Evolutionary conservation across 1,284 basidiomycete genomes (phyloP).

Genomic region (Sanguinoderma infundibulare): DNA sequence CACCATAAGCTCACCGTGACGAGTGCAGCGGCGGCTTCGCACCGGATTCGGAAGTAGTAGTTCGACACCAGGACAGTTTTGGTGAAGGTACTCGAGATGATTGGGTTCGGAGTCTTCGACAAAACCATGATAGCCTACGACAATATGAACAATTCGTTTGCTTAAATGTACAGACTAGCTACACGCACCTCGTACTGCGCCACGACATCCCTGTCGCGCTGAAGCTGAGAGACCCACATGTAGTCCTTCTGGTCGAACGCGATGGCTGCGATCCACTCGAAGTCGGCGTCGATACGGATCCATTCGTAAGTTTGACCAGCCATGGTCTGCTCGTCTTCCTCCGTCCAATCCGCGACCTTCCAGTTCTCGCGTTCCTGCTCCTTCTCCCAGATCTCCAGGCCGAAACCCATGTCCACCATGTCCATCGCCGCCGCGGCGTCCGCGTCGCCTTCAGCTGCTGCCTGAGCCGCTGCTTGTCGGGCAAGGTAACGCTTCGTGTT

Average conservation of each 20-base stretch:
- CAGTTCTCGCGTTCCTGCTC: conserved; percentile 91
- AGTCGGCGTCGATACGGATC: conserved; percentile 99
- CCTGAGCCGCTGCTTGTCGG: conserved; percentile 90
- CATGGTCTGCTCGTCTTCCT: conserved; percentile 94
- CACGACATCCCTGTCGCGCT: conserved; percentile 97
- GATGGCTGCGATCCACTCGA: conserved; percentile 95
- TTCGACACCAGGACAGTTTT: conserved; percentile 94
- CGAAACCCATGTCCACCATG: conserved; percentile 94
- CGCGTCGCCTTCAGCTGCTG: conserved; percentile 88
- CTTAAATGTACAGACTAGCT: background rate
- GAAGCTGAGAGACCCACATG: conserved; percentile 98
- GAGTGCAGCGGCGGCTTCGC: conserved; percentile 90
- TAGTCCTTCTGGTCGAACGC: conserved; percentile 97
- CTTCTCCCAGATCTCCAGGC: conserved; percentile 96
- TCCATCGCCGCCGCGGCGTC: conserved; percentile 94
- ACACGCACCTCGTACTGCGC: conserved; percentile 89
- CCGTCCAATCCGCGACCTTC: conserved; percentile 98
- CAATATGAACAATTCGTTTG: background rate
- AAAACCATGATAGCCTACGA: conserved; percentile 84
- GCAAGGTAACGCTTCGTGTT: conserved; percentile 96
- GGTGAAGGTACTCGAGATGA: conserved; percentile 92
- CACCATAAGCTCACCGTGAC: conserved; percentile 69
- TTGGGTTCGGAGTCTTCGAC: conserved; percentile 80
- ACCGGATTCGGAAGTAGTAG: conserved; percentile 97
- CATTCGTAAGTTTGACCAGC: conserved; percentile 97